These are phyloP conservation scores for Solidago caesia DNA, from an alignment of 129 eudicot genomes.

Conservation along the genomic window DNA sequence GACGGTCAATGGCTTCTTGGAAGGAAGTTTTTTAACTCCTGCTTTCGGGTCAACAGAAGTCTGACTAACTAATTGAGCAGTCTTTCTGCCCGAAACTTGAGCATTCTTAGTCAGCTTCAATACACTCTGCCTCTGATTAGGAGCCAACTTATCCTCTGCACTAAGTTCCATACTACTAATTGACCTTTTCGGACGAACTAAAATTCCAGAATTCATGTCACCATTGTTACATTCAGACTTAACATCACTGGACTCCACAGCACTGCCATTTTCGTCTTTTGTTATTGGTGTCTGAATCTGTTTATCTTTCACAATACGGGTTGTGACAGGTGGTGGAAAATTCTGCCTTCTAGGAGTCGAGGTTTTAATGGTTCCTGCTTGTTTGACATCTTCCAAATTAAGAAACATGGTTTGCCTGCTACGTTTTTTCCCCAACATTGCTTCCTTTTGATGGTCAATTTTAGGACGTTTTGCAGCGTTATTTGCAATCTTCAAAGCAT, in stretches of 20 bases:
- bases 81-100: constrained; percentile 57
- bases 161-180: constrained; percentile 56
- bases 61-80: constrained; percentile 45
- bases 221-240: constrained; percentile 59
- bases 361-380: constrained; percentile 71
- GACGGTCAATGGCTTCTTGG: constrained; percentile 59
- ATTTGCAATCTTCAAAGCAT: constrained; percentile 69
- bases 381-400: constrained; percentile 88
- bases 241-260: constrained; percentile 61
- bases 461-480: constrained; percentile 75
- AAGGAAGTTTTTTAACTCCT: constrained; percentile 62
- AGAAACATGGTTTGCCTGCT: constrained; percentile 93
- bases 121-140: constrained; percentile 53
- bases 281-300: constrained; percentile 42
- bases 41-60: constrained; percentile 51
- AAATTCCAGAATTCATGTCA: constrained; percentile 54
- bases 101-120: constrained; percentile 57
- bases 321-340: constrained; percentile 54
- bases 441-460: constrained; percentile 89
- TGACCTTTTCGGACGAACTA: constrained; percentile 63
- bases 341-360: constrained; percentile 81
- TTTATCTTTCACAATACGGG: constrained; percentile 70
- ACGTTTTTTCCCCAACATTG: constrained; percentile 91
- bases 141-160: constrained; percentile 44
- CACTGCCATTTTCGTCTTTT: constrained; percentile 67